Evolutionary conservation across 352 stramenopile genomes (phyloP).

Genomic region (Phytopythium kandeliae): DNA sequence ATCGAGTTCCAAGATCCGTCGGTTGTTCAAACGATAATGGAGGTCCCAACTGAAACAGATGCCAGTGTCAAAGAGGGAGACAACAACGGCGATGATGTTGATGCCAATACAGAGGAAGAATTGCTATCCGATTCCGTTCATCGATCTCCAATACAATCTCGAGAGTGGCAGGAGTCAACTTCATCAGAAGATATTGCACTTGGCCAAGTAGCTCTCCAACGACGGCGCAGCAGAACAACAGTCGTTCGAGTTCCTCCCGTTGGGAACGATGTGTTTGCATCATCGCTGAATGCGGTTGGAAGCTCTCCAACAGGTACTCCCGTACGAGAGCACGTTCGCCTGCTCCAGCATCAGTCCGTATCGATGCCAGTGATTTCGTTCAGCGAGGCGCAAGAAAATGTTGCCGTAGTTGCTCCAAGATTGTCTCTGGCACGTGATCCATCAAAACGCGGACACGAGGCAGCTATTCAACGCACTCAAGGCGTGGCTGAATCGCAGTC

Average conservation of each 20-base stretch:
- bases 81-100: neutral
- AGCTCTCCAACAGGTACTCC: neutral
- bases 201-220: slow-evolving; percentile 7
- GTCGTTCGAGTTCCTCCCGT: slow-evolving; percentile 17
- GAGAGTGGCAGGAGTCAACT: neutral
- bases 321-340: neutral
- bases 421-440: neutral
- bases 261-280: slow-evolving; percentile 6
- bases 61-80: neutral
- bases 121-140: neutral
- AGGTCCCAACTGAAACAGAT: neutral
- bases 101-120: neutral
- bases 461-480: no score
- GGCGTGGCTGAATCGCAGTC: no score
- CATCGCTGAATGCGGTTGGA: neutral
- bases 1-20: neutral
- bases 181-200: neutral
- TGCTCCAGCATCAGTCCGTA: neutral
- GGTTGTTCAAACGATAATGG: neutral
- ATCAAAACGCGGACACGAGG: no score
- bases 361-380: neutral
- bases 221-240: slow-evolving; percentile 15
- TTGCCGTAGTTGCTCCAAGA: neutral
- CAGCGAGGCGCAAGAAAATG: neutral
- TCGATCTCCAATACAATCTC: neutral